phyloP scores from a whole-genome alignment of 179 eudicot genomes.

The Camellia oleifera region DNA sequence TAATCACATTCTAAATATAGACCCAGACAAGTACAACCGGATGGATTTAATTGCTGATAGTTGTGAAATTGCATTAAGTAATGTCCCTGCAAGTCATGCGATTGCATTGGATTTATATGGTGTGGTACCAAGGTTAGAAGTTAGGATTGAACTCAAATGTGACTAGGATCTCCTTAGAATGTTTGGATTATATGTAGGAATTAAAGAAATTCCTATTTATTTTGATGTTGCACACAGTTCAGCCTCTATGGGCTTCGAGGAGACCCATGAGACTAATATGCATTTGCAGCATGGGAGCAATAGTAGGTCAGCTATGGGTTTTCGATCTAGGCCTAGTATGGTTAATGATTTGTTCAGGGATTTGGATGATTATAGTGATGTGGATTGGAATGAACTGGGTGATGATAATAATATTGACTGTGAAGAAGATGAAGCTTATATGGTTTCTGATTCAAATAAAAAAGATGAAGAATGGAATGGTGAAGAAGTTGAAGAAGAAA shows the following conservation, averaged over 20 bases:
- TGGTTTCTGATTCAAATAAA: background rate
- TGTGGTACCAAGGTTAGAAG: background rate
- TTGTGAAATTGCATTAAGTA: background rate
- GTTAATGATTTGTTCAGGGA: background rate
- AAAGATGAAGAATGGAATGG: background rate
- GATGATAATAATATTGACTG: background rate
- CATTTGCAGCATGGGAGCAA: no score
- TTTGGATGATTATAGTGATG: background rate
- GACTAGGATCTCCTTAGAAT: background rate
- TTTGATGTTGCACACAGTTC: background rate
- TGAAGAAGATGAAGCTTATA: background rate
- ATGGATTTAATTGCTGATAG: background rate
- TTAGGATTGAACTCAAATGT: background rate
- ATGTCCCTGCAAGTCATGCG: background rate
- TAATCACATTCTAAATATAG: background rate
- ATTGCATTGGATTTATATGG: background rate
- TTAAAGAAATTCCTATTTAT: background rate
- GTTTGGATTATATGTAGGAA: background rate
- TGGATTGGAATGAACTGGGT: background rate
- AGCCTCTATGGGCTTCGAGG: no score
- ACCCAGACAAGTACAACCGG: background rate
- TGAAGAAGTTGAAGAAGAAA: background rate
- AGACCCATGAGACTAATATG: no score
- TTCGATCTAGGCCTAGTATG: background rate
- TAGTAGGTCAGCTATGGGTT: no score